Base-by-base conservation (phyloP, 2,329 filamentous ascomycete species). In the Hortaea werneckii region DNA sequence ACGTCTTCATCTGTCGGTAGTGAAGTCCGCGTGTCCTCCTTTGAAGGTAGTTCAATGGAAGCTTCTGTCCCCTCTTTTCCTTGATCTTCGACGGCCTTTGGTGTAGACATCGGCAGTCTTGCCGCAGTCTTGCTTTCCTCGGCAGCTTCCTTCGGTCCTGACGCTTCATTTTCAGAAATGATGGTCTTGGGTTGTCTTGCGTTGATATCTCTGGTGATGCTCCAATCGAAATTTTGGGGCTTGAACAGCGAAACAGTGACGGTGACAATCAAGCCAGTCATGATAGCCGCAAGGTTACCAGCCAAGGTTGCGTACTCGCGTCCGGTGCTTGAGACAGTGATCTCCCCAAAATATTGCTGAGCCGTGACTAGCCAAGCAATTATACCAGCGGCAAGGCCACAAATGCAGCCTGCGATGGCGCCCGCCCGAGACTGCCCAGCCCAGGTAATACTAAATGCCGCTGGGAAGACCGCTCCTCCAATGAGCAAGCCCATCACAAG, bases 381-480 rank as follows among this genome's bases (percentile, higher is more conserved):
- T 2, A 71, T 51, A 0, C 69, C 69, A 0, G 64, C 64, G 20
- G 61, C 43, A 47, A 71, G 66, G 2, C 71, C 71, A 1, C 71
- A 51, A 1, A 72, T 63, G 0, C 68, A 66, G 0, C 69, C 69
- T 4, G 72, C 52, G 1, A 72, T 65, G 0, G 70, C 68, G 0
- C 69, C 71, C 3, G 67, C 47, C 11, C 61, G 62, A 0, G 70
- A 70, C 53, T 73, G 70, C 0, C 68, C 55, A 0, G 62, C 65
- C 70, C 70, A 73, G 30, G 65, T 59, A 2, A 73, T 55, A 0
- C 68, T 67, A 5, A 72, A 54, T 1, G 66, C 64, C 5, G 70
- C 54, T 0, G 71, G 71, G 44, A 70, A 67, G 10, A 70, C 66
- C 2, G 67, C 66, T 5, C 63, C 64, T 8, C 65, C 65, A 6